phyloP scores from a whole-genome alignment of 495 filamentous ascomycete species.

The Xylaria flabelliformis region DNA sequence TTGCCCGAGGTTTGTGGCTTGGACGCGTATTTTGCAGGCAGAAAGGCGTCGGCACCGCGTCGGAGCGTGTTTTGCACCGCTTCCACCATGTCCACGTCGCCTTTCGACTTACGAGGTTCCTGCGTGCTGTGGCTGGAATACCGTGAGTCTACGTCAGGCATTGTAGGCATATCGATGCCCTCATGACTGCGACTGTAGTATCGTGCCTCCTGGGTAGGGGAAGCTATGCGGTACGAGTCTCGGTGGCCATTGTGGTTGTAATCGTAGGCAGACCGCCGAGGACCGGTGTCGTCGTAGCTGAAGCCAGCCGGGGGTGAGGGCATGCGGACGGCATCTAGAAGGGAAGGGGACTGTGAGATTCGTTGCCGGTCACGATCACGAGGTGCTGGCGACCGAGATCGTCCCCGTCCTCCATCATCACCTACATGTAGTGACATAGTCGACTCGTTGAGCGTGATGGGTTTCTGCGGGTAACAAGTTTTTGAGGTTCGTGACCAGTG shows the following conservation, averaged over 20 bases:
- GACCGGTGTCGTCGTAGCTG: slow-evolving; percentile 40
- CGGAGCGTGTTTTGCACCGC: slow-evolving; percentile 38
- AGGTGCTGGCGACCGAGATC: slow-evolving; percentile 63
- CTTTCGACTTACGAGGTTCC: slow-evolving; percentile 42
- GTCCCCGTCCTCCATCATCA: slow-evolving; percentile 62
- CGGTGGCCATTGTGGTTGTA: slow-evolving; percentile 33
- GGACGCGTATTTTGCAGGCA: slow-evolving; percentile 38
- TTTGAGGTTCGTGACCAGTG: slow-evolving; percentile 7
- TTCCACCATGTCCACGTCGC: slow-evolving; percentile 51
- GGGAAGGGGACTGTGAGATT: slow-evolving; percentile 42
- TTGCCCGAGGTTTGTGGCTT: slow-evolving; percentile 33
- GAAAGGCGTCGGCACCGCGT: slow-evolving; percentile 35
- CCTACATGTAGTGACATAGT: slow-evolving; percentile 61
- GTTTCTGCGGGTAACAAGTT: slow-evolving; percentile 6
- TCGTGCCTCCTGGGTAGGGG: slow-evolving; percentile 38
- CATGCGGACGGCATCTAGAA: slow-evolving; percentile 57
- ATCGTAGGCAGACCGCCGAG: slow-evolving; percentile 40
- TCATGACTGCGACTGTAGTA: slow-evolving; percentile 40
- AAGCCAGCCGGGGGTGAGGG: slow-evolving; percentile 47
- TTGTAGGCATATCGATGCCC: slow-evolving; percentile 31
- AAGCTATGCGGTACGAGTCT: slow-evolving; percentile 50
- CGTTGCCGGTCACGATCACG: slow-evolving; percentile 53
- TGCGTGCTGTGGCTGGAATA: slow-evolving; percentile 39
- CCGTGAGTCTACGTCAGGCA: slow-evolving; percentile 33
- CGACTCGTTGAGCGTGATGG: neutral